Conservation (phyloP, 2,329 filamentous ascomycete species). For the Aspergillus fructus region DNA sequence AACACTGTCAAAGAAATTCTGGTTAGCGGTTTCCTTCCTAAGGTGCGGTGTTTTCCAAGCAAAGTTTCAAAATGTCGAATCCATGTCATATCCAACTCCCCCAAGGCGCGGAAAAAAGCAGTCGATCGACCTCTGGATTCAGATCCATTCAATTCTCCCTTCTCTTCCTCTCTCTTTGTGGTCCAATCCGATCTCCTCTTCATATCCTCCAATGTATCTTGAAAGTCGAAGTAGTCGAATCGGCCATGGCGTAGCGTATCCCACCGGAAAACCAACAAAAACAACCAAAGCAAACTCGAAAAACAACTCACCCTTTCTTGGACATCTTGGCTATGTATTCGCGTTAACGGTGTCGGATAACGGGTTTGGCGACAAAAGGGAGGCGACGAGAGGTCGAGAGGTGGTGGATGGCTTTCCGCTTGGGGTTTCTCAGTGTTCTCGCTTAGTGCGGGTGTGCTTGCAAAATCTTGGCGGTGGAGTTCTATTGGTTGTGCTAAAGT, state of each 20-base stretch:
- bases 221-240: neutral
- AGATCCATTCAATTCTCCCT: neutral
- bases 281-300: conserved; percentile 13
- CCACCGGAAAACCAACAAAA: conserved; percentile 16
- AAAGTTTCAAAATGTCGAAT: neutral
- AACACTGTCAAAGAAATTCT: conserved; percentile 55
- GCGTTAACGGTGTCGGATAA: conserved; percentile 38
- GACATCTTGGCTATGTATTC: conserved; percentile 49
- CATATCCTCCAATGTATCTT: neutral
- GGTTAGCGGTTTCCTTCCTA: conserved; percentile 19
- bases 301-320: conserved; percentile 49
- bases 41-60: neutral
- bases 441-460: conserved; percentile 44
- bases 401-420: conserved; percentile 18
- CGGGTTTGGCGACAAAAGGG: conserved; percentile 30
- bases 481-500: conserved; percentile 25
- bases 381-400: conserved; percentile 29
- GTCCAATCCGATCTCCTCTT: neutral
- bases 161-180: neutral
- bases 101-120: neutral
- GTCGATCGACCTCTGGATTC: neutral
- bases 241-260: neutral
- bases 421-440: conserved; percentile 32
- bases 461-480: conserved; percentile 41
- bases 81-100: neutral